Conservation (phyloP, 192 early-diverging fungal genomes). For the Gaertneriomyces semiglobifer region DNA sequence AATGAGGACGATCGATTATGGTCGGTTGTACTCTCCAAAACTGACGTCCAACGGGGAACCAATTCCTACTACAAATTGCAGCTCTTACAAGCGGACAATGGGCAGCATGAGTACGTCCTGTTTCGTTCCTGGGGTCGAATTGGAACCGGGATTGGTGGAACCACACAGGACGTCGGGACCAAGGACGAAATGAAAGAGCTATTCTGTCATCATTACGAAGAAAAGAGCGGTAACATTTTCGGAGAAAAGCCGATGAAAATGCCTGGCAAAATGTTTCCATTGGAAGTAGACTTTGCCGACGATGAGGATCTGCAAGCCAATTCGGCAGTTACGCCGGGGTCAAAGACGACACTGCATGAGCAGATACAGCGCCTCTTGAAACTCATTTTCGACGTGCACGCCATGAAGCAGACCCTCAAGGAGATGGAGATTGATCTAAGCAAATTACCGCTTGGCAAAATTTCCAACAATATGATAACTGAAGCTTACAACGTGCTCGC, state of each 20-base stretch:
- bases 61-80: constrained; percentile 32
- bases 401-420: constrained; percentile 13
- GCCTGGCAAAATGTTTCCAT: constrained; percentile 13
- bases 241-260: constrained; percentile 7
- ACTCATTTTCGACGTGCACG: constrained; percentile 29
- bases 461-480: constrained; percentile 12
- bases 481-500: constrained; percentile 14
- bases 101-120: not conserved
- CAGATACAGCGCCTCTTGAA: constrained; percentile 18
- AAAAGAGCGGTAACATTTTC: constrained; percentile 16
- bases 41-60: constrained; percentile 6
- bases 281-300: constrained; percentile 17
- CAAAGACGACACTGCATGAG: constrained; percentile 4
- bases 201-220: constrained; percentile 4
- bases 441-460: constrained; percentile 29
- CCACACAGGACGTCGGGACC: constrained; percentile 1
- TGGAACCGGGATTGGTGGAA: constrained; percentile 15
- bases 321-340: not conserved
- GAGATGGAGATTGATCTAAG: constrained; percentile 25
- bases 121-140: constrained; percentile 29
- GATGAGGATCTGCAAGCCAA: not conserved
- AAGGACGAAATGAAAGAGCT: not conserved
- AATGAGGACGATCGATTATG: not conserved
- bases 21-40: constrained; percentile 13
- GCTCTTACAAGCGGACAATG: constrained; percentile 3